Evolutionary conservation across 495 filamentous ascomycete species (phyloP).

Genomic region (Annulohypoxylon bovei): DNA sequence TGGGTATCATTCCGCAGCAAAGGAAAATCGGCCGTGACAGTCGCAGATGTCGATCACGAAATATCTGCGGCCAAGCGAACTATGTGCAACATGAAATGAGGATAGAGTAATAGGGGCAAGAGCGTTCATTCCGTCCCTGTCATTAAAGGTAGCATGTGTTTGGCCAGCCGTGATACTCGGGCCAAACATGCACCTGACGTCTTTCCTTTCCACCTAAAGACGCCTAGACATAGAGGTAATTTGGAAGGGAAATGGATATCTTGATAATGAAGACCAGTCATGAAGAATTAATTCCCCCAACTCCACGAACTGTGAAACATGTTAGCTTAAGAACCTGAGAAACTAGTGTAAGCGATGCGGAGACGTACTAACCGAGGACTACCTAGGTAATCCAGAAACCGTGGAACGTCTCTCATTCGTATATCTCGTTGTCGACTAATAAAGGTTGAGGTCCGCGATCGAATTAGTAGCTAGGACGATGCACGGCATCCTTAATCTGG

Average conservation of each 20-base stretch:
- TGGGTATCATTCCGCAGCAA: conserved; percentile 43
- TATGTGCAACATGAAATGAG: conserved; percentile 22
- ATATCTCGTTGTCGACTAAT: neutral
- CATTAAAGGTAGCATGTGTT: neutral
- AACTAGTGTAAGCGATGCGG: neutral
- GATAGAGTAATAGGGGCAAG: neutral
- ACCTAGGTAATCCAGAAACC: neutral
- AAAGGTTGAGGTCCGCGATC: neutral
- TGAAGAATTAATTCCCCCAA: neutral
- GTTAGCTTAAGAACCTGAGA: neutral
- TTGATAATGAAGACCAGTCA: neutral
- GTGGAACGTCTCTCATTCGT: too few relatives aligned
- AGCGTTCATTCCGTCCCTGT: conserved; percentile 5
- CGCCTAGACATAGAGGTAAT: neutral
- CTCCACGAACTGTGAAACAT: neutral
- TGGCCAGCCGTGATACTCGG: conserved; percentile 1
- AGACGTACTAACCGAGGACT: conserved; percentile 12
- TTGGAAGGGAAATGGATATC: neutral
- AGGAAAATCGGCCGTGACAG: conserved; percentile 21
- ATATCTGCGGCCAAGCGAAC: conserved; percentile 30
- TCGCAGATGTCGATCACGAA: conserved; percentile 3
- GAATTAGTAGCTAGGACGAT: conserved; percentile 15
- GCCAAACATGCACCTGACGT: neutral
- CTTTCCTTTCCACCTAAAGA: neutral
- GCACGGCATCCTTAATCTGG: conserved; percentile 26